Conservation (phyloP, 208 protist genomes). For the Balamuthia mandrillaris region DNA sequence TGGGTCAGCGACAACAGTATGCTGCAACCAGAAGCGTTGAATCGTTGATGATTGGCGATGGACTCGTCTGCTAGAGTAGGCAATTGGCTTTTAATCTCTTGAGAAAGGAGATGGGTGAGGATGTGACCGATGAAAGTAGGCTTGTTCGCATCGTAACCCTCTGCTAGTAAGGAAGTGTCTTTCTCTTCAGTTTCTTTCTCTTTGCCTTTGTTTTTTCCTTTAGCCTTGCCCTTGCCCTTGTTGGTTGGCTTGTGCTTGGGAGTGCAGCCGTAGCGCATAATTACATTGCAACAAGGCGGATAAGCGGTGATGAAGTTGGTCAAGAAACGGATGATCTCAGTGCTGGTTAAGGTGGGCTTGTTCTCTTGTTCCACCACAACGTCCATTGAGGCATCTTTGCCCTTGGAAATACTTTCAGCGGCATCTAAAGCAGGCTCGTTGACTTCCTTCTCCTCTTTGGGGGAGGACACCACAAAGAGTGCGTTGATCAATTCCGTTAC, state of each 20-base stretch:
- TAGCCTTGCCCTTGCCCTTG: background rate
- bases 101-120: background rate
- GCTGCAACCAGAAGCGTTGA: constrained; percentile 22
- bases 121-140: constrained; percentile 27
- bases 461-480: background rate
- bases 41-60: background rate
- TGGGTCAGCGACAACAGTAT: too few relatives aligned
- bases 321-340: constrained; percentile 18
- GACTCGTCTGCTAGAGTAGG: background rate
- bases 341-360: constrained; percentile 6
- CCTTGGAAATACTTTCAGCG: background rate
- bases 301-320: constrained; percentile 11
- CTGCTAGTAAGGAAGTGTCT: background rate
- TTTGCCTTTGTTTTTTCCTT: background rate
- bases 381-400: too few relatives aligned
- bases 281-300: constrained; percentile 8
- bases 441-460: too few relatives aligned
- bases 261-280: constrained; percentile 18
- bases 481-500: constrained; percentile 33
- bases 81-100: background rate
- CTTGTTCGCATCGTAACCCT: background rate
- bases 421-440: background rate
- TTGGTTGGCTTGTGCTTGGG: too few relatives aligned
- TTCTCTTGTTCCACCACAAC: too few relatives aligned
- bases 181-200: constrained; percentile 28